phyloP scores from a whole-genome alignment of 208 protist genomes.

The Trypanosoma brucei region DNA sequence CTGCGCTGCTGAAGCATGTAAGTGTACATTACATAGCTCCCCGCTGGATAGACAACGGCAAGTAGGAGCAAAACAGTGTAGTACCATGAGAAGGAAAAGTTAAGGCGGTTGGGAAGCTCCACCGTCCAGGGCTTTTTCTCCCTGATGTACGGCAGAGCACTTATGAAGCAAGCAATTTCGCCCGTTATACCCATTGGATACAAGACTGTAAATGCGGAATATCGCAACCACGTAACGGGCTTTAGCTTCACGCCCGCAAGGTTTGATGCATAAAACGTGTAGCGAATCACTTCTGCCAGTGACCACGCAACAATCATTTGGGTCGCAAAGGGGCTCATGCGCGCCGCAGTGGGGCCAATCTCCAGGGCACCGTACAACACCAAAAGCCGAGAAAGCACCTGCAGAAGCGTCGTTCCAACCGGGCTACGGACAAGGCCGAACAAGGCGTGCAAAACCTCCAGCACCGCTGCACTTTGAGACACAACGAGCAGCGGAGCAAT shows the following conservation, averaged over 20 bases:
- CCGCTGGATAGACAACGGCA: constrained; percentile 67
- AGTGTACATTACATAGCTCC: constrained; percentile 84
- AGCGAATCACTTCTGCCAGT: constrained; percentile 85
- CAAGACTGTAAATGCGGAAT: constrained; percentile 86
- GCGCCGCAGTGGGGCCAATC: constrained; percentile 50
- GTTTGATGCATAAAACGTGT: constrained; percentile 80
- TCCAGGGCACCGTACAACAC: constrained; percentile 77
- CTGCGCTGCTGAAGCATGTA: constrained; percentile 87
- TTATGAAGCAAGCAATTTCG: constrained; percentile 79
- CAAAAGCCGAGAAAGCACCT: constrained; percentile 81
- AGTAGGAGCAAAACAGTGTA: constrained; percentile 64
- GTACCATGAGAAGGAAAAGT: constrained; percentile 81
- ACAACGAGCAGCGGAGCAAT: constrained; percentile 66
- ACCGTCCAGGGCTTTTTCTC: constrained; percentile 58
- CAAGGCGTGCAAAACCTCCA: constrained; percentile 81
- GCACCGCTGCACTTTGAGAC: constrained; percentile 77
- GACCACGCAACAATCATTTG: constrained; percentile 85
- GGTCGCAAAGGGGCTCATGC: constrained; percentile 40
- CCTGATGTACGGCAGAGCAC: constrained; percentile 64
- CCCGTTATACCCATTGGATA: constrained; percentile 88
- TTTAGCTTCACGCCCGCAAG: constrained; percentile 33
- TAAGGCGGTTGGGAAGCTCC: constrained; percentile 75
- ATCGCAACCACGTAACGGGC: constrained; percentile 82
- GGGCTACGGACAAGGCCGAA: constrained; percentile 72
- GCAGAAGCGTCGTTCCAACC: constrained; percentile 77